A percentile compares a stretch with the other conserved stretches of the same genome.
Evolutionary conservation across 345 rosid species (phyloP).

Genomic region (Populus deltoides): DNA sequence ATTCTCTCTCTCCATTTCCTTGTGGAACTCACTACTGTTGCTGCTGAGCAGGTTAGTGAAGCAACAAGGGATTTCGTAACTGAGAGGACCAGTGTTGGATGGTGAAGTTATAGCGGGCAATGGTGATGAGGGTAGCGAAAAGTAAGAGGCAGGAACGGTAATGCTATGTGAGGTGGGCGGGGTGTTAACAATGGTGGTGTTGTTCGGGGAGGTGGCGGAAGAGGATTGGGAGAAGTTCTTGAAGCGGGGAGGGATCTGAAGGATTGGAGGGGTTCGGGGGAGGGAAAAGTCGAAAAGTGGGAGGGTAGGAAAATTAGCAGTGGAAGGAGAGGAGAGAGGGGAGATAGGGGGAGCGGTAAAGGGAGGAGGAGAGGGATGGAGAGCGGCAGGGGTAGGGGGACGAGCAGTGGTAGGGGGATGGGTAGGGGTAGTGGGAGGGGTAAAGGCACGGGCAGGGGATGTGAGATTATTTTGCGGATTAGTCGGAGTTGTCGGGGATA

Average conservation of each 20-base stretch:
- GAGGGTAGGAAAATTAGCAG: constrained; percentile 33
- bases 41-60: neutral
- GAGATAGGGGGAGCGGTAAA: neutral
- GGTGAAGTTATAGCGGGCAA: constrained; percentile 18
- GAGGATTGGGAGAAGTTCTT: constrained; percentile 24
- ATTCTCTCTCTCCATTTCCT: constrained; percentile 17
- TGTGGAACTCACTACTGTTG: constrained; percentile 18
- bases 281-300: constrained; percentile 47
- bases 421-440: constrained; percentile 3
- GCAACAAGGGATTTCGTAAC: constrained; percentile 2
- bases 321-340: constrained; percentile 7
- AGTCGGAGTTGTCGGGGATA: neutral
- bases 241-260: constrained; percentile 39
- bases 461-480: neutral
- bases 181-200: neutral
- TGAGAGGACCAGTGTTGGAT: neutral
- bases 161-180: neutral
- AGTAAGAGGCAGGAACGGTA: constrained; percentile 1
- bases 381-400: neutral
- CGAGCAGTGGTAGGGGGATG: neutral
- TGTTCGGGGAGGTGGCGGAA: neutral
- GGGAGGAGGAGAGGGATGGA: neutral
- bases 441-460: neutral
- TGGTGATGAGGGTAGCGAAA: constrained; percentile 35
- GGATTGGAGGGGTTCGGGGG: constrained; percentile 46